These are phyloP conservation scores for Phytophthora hibernalis DNA, from an alignment of 352 stramenopile genomes.

Conservation along the genomic window DNA sequence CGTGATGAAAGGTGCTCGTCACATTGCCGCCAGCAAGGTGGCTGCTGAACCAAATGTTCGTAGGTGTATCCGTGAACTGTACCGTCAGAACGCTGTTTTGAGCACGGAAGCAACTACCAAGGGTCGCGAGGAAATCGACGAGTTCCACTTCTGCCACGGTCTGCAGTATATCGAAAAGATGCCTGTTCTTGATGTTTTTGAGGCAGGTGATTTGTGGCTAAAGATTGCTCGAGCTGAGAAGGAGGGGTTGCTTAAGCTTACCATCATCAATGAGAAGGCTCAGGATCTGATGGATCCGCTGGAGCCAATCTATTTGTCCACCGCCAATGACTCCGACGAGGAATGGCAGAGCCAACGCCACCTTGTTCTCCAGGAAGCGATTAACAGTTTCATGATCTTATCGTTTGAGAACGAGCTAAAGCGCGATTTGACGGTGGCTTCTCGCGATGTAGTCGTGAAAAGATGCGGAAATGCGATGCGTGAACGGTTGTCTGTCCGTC, in stretches of 20 bases:
- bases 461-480: conserved; percentile 74
- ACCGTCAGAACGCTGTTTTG: conserved; percentile 76
- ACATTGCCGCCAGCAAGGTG: conserved; percentile 88
- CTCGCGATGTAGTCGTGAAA: conserved; percentile 80
- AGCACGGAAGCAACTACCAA: conserved; percentile 84
- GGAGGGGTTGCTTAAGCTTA: conserved; percentile 80
- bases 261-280: conserved; percentile 82
- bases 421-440: conserved; percentile 74
- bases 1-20: conserved; percentile 89
- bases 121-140: conserved; percentile 87
- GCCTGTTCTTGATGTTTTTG: conserved; percentile 83
- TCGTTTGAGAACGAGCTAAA: conserved; percentile 90
- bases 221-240: conserved; percentile 84
- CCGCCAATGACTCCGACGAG: conserved; percentile 66
- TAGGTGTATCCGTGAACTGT: conserved; percentile 87
- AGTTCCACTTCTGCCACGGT: conserved; percentile 89
- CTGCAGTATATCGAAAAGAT: conserved; percentile 89
- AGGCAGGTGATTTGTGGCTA: conserved; percentile 80
- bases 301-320: conserved; percentile 71
- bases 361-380: conserved; percentile 84
- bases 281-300: conserved; percentile 87
- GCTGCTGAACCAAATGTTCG: conserved; percentile 86
- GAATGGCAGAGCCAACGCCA: conserved; percentile 89
- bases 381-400: conserved; percentile 84
- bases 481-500: conserved; percentile 74